Evolutionary conservation across 2,329 filamentous ascomycete genomes (phyloP).

Genomic region (Dothideomycetes sp.): DNA sequence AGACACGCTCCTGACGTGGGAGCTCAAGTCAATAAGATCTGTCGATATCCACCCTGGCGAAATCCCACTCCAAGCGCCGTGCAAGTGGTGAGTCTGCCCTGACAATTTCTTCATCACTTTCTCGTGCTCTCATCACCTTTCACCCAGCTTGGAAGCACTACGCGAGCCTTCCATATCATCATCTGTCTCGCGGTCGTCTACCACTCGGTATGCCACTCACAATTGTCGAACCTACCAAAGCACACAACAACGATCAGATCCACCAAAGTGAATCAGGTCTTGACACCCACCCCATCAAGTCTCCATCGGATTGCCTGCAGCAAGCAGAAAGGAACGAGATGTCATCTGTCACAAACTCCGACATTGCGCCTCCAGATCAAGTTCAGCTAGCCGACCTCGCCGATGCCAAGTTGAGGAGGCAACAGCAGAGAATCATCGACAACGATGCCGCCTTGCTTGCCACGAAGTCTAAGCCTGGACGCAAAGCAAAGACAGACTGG

Average conservation of each 20-base stretch:
- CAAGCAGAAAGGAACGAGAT: background rate
- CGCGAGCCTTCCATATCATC: no score
- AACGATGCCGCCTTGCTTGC: slow-evolving; percentile 17
- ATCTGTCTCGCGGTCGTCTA: background rate
- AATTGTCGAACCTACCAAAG: background rate
- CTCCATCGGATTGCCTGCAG: background rate
- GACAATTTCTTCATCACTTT: no score
- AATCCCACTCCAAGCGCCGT: no score
- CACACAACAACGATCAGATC: no score
- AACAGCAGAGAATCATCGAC: slow-evolving; percentile 20
- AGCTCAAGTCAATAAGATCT: no score
- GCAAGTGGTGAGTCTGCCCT: no score
- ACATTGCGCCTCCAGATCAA: slow-evolving; percentile 5
- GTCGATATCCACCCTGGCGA: no score
- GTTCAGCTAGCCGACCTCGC: slow-evolving; percentile 11
- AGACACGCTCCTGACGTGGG: no score
- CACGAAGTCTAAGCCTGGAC: slow-evolving; percentile 3
- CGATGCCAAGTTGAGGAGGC: slow-evolving; percentile 20
- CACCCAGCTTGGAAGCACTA: no score
- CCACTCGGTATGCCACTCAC: background rate
- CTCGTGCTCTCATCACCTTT: no score
- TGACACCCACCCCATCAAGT: no score
- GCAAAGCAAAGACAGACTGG: slow-evolving; percentile 16
- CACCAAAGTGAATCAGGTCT: no score
- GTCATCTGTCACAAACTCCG: background rate